Evolutionary conservation across 352 stramenopile species (phyloP), one percentile per base, ranked within the genome.

Genomic region (Globisporangium abappressorium): DNA sequence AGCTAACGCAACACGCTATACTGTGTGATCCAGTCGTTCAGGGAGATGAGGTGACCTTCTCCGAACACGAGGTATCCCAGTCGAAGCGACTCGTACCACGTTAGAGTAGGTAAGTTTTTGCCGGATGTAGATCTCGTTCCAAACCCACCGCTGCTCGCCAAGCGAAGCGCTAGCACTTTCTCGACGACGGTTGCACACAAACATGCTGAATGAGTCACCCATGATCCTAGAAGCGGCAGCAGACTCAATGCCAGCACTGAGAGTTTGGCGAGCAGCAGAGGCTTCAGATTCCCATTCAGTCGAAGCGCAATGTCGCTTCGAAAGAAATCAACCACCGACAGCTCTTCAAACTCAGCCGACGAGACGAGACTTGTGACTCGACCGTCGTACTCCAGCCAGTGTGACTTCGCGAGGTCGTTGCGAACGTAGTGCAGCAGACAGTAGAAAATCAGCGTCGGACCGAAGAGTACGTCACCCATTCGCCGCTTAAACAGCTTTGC

Each of bases 221-320:
- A 47, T 18, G 28, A 46, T 0, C 46, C 30, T 30, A 60, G 11
- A 33, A 60, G 34, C 18, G 55, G 55, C 1, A 60, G 15, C 1
- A 26, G 24, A 26, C 24, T 26, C 24, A 26, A 1, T 26, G 1
- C 0, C 0, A 26, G 24, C 24, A 26, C 24, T 26, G 24, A n/a
- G n/a, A n/a, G n/a, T n/a, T n/a, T n/a, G n/a, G n/a, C n/a, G n/a
- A n/a, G n/a, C n/a, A n/a, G n/a, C n/a, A n/a, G n/a, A n/a, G n/a
- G n/a, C n/a, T n/a, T n/a, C n/a, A n/a, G n/a, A n/a, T n/a, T 66
- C 11, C 60, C 68, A 22, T 70, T 70, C 14, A 78, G 58, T 1
- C 55, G 64, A 2, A 73, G 18, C 1, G 61, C 38, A 14, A 66
- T 15, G 7, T 75, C 24, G 6, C 34, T 68, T n/a, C 56, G 57